Conservation (phyloP, 768 basidiomycete species). For the Grammothele lineata region DNA sequence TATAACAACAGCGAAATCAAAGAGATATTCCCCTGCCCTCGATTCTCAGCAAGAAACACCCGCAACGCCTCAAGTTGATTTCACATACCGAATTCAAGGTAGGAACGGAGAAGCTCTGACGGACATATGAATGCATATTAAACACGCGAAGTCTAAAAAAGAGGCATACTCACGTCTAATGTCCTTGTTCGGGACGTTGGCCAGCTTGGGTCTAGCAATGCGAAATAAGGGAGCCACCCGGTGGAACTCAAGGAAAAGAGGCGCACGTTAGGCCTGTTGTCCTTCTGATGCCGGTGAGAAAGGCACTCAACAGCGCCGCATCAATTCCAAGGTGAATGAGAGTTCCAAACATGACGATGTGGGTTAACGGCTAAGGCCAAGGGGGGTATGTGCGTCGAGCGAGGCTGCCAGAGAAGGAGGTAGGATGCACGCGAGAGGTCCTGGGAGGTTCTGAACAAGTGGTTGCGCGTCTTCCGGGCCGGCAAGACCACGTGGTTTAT, state of each 20-base stretch:
- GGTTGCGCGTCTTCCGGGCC: no score
- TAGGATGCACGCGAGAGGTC: no score
- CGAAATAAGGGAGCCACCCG: not conserved
- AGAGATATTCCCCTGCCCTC: conserved; percentile 74
- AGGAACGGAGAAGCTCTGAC: conserved; percentile 66
- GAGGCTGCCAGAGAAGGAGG: no score
- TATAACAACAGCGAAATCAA: conserved; percentile 83
- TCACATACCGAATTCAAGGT: conserved; percentile 77
- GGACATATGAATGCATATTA: not conserved
- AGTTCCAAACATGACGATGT: conserved; percentile 72
- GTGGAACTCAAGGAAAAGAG: not conserved
- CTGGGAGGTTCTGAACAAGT: no score
- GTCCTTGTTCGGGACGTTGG: conserved; percentile 84
- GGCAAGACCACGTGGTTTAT: no score
- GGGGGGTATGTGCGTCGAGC: no score
- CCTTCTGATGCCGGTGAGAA: conserved; percentile 81
- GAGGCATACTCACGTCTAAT: conserved; percentile 56
- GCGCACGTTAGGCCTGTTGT: conserved; percentile 84
- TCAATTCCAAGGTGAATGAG: conserved; percentile 73
- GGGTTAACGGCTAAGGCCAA: no score
- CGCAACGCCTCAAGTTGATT: no score
- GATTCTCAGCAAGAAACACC: no score
- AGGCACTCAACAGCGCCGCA: conserved; percentile 71
- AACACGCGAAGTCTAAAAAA: not conserved
- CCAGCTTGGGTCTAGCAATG: conserved; percentile 72